Percentiles rank a stretch among this genome's conserved stretches.
Evolutionary conservation across 140 eudicot genomes (phyloP).

Genomic region (Ambrosia hybrid): DNA sequence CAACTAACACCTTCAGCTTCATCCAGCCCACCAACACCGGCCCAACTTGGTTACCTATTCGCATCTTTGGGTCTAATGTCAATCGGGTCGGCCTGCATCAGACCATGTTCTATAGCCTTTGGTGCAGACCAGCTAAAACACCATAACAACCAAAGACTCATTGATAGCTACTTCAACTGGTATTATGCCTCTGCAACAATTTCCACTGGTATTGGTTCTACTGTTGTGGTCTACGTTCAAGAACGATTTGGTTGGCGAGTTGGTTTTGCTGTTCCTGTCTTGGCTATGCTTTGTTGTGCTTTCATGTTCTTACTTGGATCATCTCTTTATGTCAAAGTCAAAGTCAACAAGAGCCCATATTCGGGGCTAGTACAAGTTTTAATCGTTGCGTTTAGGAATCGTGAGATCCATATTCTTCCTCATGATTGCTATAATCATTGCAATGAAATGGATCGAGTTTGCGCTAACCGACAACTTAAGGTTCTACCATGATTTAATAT

Average conservation of each 20-base stretch:
- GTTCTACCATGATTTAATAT: conserved; percentile 3
- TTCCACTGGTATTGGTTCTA: conserved; percentile 35
- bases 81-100: conserved; percentile 48
- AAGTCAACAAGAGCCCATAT: conserved; percentile 42
- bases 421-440: conserved; percentile 31
- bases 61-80: conserved; percentile 45
- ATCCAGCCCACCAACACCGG: conserved; percentile 33
- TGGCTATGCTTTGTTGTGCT: conserved; percentile 46
- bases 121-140: conserved; percentile 55
- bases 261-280: conserved; percentile 52
- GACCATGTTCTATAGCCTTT: conserved; percentile 60
- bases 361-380: conserved; percentile 45
- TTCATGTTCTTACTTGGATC: conserved; percentile 46
- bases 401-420: conserved; percentile 25
- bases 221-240: conserved; percentile 50
- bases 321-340: conserved; percentile 42
- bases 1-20: conserved; percentile 37
- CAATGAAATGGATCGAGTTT: conserved; percentile 27
- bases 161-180: conserved; percentile 59
- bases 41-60: conserved; percentile 39
- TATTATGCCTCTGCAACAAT: conserved; percentile 43
- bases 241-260: conserved; percentile 49
- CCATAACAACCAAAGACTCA: conserved; percentile 39
- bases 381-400: conserved; percentile 39
- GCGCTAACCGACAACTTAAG: conserved; percentile 42